These are phyloP conservation scores for Endotrypanum monterogeii DNA, from an alignment of 208 protist species.

Conservation along the genomic window DNA sequence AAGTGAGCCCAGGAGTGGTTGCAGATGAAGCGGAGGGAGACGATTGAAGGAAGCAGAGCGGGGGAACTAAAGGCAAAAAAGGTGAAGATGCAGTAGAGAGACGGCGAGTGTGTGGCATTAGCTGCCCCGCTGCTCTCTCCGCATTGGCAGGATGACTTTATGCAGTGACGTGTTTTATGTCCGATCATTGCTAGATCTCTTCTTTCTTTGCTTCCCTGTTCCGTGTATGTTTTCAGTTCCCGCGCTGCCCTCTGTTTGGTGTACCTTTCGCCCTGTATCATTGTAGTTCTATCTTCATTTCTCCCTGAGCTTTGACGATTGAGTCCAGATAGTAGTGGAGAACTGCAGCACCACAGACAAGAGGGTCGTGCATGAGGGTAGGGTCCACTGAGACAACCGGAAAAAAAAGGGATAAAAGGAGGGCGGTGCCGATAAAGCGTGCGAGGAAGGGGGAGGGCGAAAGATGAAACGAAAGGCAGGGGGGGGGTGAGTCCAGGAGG, in stretches of 20 bases:
- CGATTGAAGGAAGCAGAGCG: neutral
- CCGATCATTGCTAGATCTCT: conserved; percentile 12
- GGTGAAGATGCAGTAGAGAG: neutral
- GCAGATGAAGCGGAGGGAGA: conserved; percentile 16
- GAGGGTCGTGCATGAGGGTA: conserved; percentile 3
- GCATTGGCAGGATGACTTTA: neutral
- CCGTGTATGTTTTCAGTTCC: neutral
- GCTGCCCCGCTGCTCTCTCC: no score
- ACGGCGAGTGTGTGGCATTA: neutral
- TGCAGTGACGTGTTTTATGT: neutral
- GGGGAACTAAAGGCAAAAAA: conserved; percentile 7
- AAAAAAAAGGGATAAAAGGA: conserved; percentile 1
- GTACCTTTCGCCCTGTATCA: neutral
- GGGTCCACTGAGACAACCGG: conserved; percentile 3
- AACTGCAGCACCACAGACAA: neutral
- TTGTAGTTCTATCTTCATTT: neutral
- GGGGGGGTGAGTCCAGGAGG: conserved; percentile 4
- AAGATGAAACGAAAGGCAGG: conserved; percentile 1
- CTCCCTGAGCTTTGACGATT: neutral
- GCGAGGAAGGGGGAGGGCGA: neutral
- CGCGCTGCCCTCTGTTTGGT: neutral
- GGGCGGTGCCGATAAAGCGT: neutral
- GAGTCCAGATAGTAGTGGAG: neutral
- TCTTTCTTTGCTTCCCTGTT: neutral
- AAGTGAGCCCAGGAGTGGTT: conserved; percentile 41